Evolutionary conservation across 1,284 basidiomycete species (phyloP).

Genomic region (Pisolithus thermaeus): DNA sequence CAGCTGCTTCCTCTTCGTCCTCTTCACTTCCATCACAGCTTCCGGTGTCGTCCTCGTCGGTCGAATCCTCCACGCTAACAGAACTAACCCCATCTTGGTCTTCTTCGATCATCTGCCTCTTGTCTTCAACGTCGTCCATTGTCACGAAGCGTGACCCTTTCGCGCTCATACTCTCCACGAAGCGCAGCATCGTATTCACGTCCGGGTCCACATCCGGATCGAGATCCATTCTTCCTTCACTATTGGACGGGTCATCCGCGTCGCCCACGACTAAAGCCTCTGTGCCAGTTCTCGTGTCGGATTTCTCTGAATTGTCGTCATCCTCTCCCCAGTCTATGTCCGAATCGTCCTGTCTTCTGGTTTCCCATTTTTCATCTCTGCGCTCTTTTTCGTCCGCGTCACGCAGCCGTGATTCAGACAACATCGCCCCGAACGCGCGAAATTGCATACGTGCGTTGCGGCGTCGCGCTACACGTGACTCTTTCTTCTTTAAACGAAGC

Average conservation of each 20-base stretch:
- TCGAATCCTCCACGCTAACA: conserved; percentile 16
- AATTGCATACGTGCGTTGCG: conserved; percentile 33
- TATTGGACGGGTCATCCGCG: conserved; percentile 33
- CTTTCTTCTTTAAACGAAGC: conserved; percentile 20
- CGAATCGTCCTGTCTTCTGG: conserved; percentile 57
- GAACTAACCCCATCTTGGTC: conserved; percentile 36
- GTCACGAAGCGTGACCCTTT: conserved; percentile 47
- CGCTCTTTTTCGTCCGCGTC: conserved; percentile 26
- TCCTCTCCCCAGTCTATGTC: conserved; percentile 70
- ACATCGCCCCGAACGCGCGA: conserved; percentile 47
- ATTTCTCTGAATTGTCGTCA: conserved; percentile 26
- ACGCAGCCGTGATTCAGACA: conserved; percentile 48
- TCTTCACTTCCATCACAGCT: conserved; percentile 19
- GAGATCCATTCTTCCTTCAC: conserved; percentile 49
- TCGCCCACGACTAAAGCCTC: conserved; percentile 21
- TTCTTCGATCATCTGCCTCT: conserved; percentile 44
- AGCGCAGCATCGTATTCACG: conserved; percentile 46
- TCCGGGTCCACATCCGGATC: conserved; percentile 49
- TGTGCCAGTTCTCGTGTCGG: conserved; percentile 16
- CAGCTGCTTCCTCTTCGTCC: conserved; percentile 16
- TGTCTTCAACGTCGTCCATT: conserved; percentile 64
- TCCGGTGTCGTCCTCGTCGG: conserved; percentile 30
- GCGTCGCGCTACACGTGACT: conserved; percentile 21
- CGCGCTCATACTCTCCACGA: conserved; percentile 46
- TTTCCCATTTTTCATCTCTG: conserved; percentile 38